phyloP scores from a whole-genome alignment of 129 eudicot genomes.

The Flaveria brownii region DNA sequence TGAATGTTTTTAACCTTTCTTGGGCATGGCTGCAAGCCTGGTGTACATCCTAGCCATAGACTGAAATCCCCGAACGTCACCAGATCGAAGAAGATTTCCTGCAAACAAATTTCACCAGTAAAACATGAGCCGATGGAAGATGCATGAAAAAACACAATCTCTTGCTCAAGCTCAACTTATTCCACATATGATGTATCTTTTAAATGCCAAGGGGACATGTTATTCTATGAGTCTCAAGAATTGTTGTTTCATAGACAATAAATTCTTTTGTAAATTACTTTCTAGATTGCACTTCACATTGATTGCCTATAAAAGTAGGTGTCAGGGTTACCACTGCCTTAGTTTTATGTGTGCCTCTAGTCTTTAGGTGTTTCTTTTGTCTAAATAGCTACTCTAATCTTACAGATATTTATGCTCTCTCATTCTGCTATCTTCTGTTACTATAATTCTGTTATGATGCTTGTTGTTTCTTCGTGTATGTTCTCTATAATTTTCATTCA shows the following conservation, averaged over 20 bases:
- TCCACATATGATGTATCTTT: background rate
- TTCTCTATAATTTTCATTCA: too few relatives aligned
- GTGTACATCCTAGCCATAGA: slow-evolving; percentile 99
- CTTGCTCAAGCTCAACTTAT: background rate
- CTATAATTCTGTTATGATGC: too few relatives aligned
- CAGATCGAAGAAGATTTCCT: slow-evolving; percentile 95
- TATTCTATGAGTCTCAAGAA: background rate
- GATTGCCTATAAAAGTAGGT: too few relatives aligned
- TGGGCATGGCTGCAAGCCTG: slow-evolving; percentile 95
- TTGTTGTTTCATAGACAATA: background rate
- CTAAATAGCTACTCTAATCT: too few relatives aligned
- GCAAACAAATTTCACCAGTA: background rate
- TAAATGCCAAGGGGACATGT: background rate
- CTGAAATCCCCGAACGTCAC: slow-evolving; percentile 82
- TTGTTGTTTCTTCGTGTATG: too few relatives aligned
- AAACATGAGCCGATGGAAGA: background rate
- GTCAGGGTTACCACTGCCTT: too few relatives aligned
- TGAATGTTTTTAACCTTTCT: slow-evolving; percentile 65
- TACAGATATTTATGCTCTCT: too few relatives aligned
- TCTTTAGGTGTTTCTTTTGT: too few relatives aligned
- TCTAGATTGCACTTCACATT: too few relatives aligned
- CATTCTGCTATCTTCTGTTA: too few relatives aligned
- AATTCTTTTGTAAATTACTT: background rate
- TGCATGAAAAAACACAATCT: background rate
- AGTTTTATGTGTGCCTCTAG: too few relatives aligned